Evolutionary conservation across 148 eudicot genomes (phyloP).

Genomic region (Silene uniflora): DNA sequence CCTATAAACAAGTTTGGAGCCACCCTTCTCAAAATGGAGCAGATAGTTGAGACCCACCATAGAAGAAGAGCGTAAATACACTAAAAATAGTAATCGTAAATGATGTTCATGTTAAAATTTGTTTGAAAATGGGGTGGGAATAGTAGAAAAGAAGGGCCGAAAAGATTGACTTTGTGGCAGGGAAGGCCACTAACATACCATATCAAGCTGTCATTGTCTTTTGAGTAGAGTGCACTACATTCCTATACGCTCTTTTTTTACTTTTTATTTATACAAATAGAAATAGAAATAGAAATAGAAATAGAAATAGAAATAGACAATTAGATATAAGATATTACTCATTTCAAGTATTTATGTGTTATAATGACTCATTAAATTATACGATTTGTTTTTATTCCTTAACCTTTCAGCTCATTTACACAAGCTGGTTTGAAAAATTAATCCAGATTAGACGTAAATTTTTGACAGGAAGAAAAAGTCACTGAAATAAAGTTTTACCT

Average conservation of each 20-base stretch:
- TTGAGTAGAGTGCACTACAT: slow-evolving; percentile 85
- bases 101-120: not conserved
- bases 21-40: not conserved
- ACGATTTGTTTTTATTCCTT: too few species aligned
- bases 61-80: too few species aligned
- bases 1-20: slow-evolving; percentile 4
- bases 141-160: slow-evolving; percentile 1
- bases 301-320: too few species aligned
- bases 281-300: too few species aligned
- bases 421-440: too few species aligned
- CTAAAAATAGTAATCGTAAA: not conserved
- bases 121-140: not conserved
- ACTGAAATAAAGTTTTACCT: too few species aligned
- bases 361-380: too few species aligned
- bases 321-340: too few species aligned
- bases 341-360: too few species aligned
- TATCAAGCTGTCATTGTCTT: slow-evolving; percentile 35
- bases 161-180: slow-evolving; percentile 16
- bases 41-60: not conserved
- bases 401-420: too few species aligned
- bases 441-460: too few species aligned
- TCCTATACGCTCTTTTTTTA: slow-evolving; percentile 8
- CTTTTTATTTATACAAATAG: not conserved
- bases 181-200: slow-evolving; percentile 9
- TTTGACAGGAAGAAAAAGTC: too few species aligned